Evolutionary conservation across 805 yeast genomes (phyloP), one percentile per base, ranked within the genome.

Genomic region (Lipomyces lipofer): DNA sequence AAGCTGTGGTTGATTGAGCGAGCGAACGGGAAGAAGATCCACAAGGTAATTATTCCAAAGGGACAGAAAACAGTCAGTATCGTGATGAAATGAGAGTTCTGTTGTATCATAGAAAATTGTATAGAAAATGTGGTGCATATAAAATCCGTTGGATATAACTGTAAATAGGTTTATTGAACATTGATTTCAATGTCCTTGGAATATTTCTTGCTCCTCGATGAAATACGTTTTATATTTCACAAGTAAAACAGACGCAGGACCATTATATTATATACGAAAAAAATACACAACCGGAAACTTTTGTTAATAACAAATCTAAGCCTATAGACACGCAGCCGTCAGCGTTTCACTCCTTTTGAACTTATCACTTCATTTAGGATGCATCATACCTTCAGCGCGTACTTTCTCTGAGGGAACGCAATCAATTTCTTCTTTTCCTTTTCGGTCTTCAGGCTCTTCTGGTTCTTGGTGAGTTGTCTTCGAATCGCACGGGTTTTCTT

Each of bases 401-500:
- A 94, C 80, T 86, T 87, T 85, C 95, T 90, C 81, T 86, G 91
- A 77, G 99, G 98, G 96, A 85, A 90, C 78, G 97, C 96, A 72
- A 83, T 82, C 73, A 83, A 83, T 79, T 82, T 85, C 91, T 94
- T 94, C 79, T 82, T 83, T 75, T 91, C 89, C 83, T 87, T 90
- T 69, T 78, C 86, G 73, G 98, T 92, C 75, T 79, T 77, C 75
- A 79, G 79, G 70, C 82, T 73, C 75, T 88, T 85, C 82, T 94
- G 97, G 78, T 78, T 77, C 74, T 86, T 81, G 77, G 97, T 84
- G 75, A 94, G 83, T 75, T 85, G 83, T 84, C 98, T 88, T 88
- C 99, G 92, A 79, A 92, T 80, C 78, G 99, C 98, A 86, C 98
- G 92, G 79, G 99, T 94, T 87, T 94, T 88, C 92, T 94, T 94